Evolutionary conservation across 192 early-diverging fungal species (phyloP).

Genomic region (Paraglomus brasilianum): DNA sequence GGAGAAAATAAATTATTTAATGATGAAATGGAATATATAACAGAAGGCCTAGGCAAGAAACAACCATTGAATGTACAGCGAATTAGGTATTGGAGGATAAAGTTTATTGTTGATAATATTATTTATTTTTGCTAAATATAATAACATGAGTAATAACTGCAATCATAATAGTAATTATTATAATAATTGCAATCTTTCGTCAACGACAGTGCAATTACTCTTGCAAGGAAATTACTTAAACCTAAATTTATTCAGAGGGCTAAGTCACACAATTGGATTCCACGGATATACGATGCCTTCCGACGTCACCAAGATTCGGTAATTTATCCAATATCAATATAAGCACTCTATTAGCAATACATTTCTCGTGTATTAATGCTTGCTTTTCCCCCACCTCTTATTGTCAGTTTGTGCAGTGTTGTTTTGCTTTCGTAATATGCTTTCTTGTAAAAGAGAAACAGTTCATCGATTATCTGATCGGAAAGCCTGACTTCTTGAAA

Average conservation of each 20-base stretch:
- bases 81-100: constrained; percentile 41
- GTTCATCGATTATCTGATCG: background rate
- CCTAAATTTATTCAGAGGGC: constrained; percentile 11
- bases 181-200: background rate
- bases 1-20: constrained; percentile 55
- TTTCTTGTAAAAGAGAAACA: constrained; percentile 17
- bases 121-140: background rate
- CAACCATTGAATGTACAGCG: constrained; percentile 46
- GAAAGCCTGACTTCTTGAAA: constrained; percentile 5
- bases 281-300: constrained; percentile 5
- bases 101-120: background rate
- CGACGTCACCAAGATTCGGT: constrained; percentile 13
- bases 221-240: constrained; percentile 11
- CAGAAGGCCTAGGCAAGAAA: constrained; percentile 48
- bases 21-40: constrained; percentile 61
- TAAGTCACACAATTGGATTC: constrained; percentile 18
- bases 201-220: background rate
- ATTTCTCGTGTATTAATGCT: too few relatives aligned
- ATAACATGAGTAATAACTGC: too few relatives aligned
- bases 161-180: background rate
- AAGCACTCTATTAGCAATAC: too few relatives aligned
- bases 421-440: constrained; percentile 20
- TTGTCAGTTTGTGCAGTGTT: constrained; percentile 22
- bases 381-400: background rate
- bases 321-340: background rate